These are phyloP conservation scores for Tripidium arundinaceum DNA, from an alignment of 202 grass and related monocot genomes.

Conservation along the genomic window DNA sequence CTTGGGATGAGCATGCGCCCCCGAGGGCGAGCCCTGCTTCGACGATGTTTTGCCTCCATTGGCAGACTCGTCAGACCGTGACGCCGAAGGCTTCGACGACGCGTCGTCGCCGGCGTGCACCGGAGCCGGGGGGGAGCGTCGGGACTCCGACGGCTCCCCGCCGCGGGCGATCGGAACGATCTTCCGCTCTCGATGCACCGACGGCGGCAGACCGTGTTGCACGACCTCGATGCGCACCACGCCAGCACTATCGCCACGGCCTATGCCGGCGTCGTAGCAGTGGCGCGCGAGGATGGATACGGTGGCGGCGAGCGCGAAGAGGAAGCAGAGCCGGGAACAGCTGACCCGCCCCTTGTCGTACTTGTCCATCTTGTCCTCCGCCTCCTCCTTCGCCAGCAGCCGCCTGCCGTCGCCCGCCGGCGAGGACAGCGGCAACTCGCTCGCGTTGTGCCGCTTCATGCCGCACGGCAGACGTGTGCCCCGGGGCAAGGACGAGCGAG, in stretches of 20 bases:
- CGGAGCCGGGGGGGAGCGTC: not conserved
- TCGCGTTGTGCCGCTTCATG: conserved; percentile 46
- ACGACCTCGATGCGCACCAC: conserved; percentile 19
- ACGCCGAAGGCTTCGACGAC: not conserved
- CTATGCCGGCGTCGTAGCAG: conserved; percentile 26
- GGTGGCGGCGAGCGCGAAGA: conserved; percentile 25
- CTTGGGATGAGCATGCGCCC: not conserved
- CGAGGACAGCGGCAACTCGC: conserved; percentile 30
- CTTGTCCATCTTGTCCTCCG: conserved; percentile 25
- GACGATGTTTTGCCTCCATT: not conserved
- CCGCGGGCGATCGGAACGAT: not conserved
- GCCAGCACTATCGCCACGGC: not conserved
- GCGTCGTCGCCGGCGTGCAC: not conserved
- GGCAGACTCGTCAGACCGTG: not conserved
- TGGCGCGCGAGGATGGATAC: conserved; percentile 21
- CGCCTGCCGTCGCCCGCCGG: conserved; percentile 3
- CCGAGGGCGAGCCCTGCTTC: not conserved
- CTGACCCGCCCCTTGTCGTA: not conserved
- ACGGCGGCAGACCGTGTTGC: not conserved
- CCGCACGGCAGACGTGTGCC: not conserved
- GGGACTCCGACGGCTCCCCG: not conserved
- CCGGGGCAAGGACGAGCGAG: not conserved
- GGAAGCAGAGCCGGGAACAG: conserved; percentile 20
- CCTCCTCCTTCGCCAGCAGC: not conserved
- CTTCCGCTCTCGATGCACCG: not conserved